phyloP scores from a whole-genome alignment of 164 flowering plant genomes.

The Berberis vulgaris region DNA sequence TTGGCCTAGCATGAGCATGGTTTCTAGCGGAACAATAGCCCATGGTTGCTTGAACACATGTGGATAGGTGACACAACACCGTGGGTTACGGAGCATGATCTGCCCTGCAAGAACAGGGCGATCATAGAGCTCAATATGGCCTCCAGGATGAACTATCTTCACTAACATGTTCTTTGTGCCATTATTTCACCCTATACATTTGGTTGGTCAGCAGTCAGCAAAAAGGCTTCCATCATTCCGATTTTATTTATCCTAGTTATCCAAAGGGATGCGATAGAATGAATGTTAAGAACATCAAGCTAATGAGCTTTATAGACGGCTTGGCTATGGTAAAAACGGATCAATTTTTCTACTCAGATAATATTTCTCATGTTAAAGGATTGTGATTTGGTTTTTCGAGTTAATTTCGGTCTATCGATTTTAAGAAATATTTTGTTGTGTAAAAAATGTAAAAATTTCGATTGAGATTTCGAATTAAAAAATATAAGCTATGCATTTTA shows the following conservation, averaged over 20 bases:
- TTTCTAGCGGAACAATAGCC: slow-evolving; percentile 41
- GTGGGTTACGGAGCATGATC: slow-evolving; percentile 45
- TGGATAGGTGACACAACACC: slow-evolving; percentile 42
- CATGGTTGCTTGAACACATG: slow-evolving; percentile 44
- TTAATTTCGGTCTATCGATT: no score
- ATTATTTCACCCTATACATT: not conserved
- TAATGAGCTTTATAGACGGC: not conserved
- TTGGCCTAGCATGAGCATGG: slow-evolving; percentile 38
- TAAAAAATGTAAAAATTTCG: no score
- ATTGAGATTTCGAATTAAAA: no score
- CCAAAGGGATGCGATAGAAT: not conserved
- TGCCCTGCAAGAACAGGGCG: slow-evolving; percentile 43
- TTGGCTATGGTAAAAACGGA: no score
- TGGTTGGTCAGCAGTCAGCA: not conserved
- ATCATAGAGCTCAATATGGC: slow-evolving; percentile 55
- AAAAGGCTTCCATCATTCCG: not conserved
- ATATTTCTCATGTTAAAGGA: not conserved
- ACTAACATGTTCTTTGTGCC: slow-evolving; percentile 38
- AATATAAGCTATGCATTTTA: no score
- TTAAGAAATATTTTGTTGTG: no score
- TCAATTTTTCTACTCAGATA: not conserved
- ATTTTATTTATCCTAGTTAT: not conserved
- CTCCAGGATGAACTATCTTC: slow-evolving; percentile 59
- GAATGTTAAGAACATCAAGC: not conserved
- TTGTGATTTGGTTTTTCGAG: no score